Percentiles rank a stretch among this genome's conserved stretches.
Evolutionary conservation across 371 early-diverging fungal species (phyloP).

Genomic region (Mucor indicus): DNA sequence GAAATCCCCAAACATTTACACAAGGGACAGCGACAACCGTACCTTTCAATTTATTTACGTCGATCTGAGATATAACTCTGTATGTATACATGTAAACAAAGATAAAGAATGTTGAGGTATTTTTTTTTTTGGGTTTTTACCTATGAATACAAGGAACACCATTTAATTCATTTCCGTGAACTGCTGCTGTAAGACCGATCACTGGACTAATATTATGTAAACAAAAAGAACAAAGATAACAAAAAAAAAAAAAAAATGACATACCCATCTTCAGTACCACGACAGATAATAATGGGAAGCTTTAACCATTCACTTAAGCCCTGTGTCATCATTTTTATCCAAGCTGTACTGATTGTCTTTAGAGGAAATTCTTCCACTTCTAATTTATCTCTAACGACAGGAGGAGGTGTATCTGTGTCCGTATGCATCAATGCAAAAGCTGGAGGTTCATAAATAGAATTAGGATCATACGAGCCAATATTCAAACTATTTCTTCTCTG

Average conservation of each 20-base stretch:
- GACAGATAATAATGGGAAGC: constrained; percentile 64
- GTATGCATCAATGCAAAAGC: constrained; percentile 32
- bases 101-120: too few species aligned
- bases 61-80: constrained; percentile 71
- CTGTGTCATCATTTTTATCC: constrained; percentile 71
- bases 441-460: constrained; percentile 56
- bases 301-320: constrained; percentile 64
- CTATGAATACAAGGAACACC: constrained; percentile 90
- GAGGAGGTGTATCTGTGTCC: constrained; percentile 59
- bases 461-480: constrained; percentile 45
- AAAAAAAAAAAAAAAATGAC: not conserved
- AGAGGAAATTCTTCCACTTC: constrained; percentile 58
- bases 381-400: constrained; percentile 51
- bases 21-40: constrained; percentile 88
- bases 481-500: constrained; percentile 15
- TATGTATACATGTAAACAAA: not conserved
- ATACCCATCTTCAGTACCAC: constrained; percentile 59
- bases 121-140: not conserved
- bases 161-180: constrained; percentile 91
- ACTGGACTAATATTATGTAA: constrained; percentile 28
- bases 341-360: constrained; percentile 54
- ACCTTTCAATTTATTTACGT: constrained; percentile 69
- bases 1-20: constrained; percentile 83
- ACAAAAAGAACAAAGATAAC: too few species aligned
- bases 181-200: constrained; percentile 62